Base-by-base conservation (phyloP, 441 rosid genomes). In the Erysimum cheiri region DNA sequence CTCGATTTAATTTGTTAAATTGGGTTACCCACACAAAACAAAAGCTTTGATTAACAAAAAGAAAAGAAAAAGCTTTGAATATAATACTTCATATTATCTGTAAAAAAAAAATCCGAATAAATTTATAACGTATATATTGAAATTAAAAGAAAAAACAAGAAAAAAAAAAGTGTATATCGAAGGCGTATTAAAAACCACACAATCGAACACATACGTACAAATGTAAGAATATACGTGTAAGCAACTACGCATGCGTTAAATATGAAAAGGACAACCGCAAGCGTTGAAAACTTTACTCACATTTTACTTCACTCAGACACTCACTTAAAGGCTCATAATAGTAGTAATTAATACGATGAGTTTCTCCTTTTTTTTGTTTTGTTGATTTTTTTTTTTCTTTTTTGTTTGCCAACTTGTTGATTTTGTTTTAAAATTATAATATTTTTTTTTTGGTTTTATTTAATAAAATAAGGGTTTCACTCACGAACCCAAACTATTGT, bases 201-300 rank as follows among this genome's bases (percentile, higher is more conserved):
- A 46, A 15, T 64, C 24, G 26, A 64, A 28, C 24, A 62, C 24
- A 65, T 49, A 72, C 50, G 65, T 64, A 47, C 19, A 71, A 10
- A 0, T 41, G 37, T 56, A n/a, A 14, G 55, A 54, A 56, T 15
- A 22, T 22, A 46, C 50, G 70, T 62, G 64, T 24, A 64, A 40
- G 62, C 67, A 66, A 50, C 67, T 59, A 40, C 31, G 72, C 61
- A 33, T 73, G 72, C 72, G 52, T 73, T 50, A 32, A 24, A 59
- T 58, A 40, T 50, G 72, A 67, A 66, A 50, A 73, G 32, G 68
- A 52, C 67, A 6, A 50, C 26, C 68, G n/a, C 44, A 64, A 72
- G 52, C 47, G 60, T 32, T 73, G 77, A 72, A 36, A 65, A 14
- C 71, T 49, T 66, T 15, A 48, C 67, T 58, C 31, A 49, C 12